These are phyloP conservation scores for Golubevia sp. DNA, from an alignment of 1,284 basidiomycete genomes.

Conservation along the genomic window DNA sequence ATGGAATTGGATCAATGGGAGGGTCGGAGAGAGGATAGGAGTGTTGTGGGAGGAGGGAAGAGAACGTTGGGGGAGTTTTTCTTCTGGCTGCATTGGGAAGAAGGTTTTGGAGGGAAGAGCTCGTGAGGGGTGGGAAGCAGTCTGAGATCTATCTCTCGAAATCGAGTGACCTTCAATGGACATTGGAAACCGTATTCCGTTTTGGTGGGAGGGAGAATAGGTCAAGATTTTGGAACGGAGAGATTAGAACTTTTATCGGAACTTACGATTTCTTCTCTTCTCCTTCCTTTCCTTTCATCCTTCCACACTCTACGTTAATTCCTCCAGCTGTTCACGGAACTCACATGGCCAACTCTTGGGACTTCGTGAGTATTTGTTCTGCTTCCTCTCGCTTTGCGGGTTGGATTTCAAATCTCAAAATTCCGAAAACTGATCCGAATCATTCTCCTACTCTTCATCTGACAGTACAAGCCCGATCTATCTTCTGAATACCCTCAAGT, in stretches of 20 bases:
- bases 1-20: not conserved
- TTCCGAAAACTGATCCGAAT: too few species aligned
- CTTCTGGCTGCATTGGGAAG: not conserved
- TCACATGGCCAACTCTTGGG: slow-evolving; percentile 94
- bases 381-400: too few species aligned
- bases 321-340: slow-evolving; percentile 85
- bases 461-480: slow-evolving; percentile 58
- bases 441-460: slow-evolving; percentile 13
- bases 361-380: slow-evolving; percentile 31
- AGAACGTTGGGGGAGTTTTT: not conserved
- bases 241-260: not conserved
- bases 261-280: slow-evolving; percentile 3
- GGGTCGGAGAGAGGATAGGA: not conserved
- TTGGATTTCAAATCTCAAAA: too few species aligned
- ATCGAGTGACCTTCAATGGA: too few species aligned
- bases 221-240: too few species aligned
- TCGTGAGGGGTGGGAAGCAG: too few species aligned
- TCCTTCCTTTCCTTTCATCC: not conserved
- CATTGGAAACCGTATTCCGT: too few species aligned
- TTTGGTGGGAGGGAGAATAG: too few species aligned
- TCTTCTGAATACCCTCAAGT: slow-evolving; percentile 60
- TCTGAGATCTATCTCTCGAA: too few species aligned
- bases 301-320: too few species aligned
- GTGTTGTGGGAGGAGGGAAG: not conserved
- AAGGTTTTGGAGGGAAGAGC: too few species aligned